Base-by-base conservation (phyloP, 306 rosid genomes). In the Ormosia semicastrata region DNA sequence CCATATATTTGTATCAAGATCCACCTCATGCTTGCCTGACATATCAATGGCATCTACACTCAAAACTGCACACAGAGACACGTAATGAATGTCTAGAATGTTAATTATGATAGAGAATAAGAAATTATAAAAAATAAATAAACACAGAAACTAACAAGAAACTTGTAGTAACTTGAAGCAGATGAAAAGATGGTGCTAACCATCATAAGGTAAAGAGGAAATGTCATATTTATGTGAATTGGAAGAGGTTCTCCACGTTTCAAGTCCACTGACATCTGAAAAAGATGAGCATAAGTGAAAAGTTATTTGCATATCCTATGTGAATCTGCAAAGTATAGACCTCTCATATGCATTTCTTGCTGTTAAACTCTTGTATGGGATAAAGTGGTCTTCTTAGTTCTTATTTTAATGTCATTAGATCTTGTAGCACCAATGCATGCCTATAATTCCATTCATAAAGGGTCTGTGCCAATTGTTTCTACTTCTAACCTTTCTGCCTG, bases 1-100 rank as follows among this genome's bases (percentile, higher is more conserved):
- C 99, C 98, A 95, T 40, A 95, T 95, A 77, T 85, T 95, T 17
- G 99, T 95, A 78, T 95, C 99, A 17, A 95, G 97, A 89, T 95
- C 99, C 82, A 95, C 99, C 88, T 93, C 99, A 72, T 95, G 99
- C 89, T 92, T 95, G 70, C 99, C 99, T 11, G 99, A 95, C 99
- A 95, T 89, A 80, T 95, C 99, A 76, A 95, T 89, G 30, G 98
- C 97, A 68, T 95, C 99, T 11, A 95, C 97, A 87, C 99, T 93
- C 54, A 95, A 53, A 71, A 95, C 99, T 95, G 96, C 32, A 75
- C 71, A 56, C 56, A 85, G 17, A 83, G 24, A 82, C 11, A 76
- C 8, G 18, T 53, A 75, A 43, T 24, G 2, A 73, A 41, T n/a
- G 17, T 6, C 87, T 6, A 87, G 76, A 82, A 37, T 14, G 33